Percentiles rank a stretch among this genome's conserved stretches.
Conservation (phyloP, 1,284 basidiomycete genomes). For the Tranzscheliella williamsii region DNA sequence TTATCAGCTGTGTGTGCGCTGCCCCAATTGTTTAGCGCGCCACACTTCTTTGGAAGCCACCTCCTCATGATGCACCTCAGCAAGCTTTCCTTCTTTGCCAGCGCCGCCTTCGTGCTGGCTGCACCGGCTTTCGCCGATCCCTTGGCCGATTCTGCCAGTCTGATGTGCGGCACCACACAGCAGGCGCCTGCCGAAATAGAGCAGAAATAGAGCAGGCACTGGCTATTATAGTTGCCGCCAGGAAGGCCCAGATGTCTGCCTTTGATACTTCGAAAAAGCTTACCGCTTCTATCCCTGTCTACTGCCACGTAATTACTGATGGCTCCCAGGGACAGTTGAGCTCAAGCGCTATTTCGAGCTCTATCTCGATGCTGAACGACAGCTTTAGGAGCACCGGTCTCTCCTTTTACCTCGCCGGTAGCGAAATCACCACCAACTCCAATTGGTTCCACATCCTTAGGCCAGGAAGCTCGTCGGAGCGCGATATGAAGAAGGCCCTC, state of each 20-base stretch:
- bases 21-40: too few species aligned
- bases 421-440: conserved; percentile 61
- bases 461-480: conserved; percentile 63
- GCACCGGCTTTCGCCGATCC: conserved; percentile 12
- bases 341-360: conserved; percentile 35
- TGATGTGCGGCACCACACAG: conserved; percentile 12
- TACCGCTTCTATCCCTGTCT: conserved; percentile 24
- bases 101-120: conserved; percentile 6
- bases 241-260: background rate
- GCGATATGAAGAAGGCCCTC: conserved; percentile 66
- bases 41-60: too few species aligned
- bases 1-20: too few species aligned
- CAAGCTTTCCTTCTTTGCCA: conserved; percentile 9
- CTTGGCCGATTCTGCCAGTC: too few species aligned
- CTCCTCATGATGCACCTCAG: conserved; percentile 34
- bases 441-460: conserved; percentile 67
- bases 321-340: conserved; percentile 31
- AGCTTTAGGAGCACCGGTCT: conserved; percentile 64
- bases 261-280: conserved; percentile 1
- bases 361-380: conserved; percentile 66
- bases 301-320: conserved; percentile 40
- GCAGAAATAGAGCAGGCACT: too few species aligned
- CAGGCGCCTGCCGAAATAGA: conserved; percentile 10
- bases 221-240: conserved; percentile 5
- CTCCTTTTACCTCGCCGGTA: conserved; percentile 64